Percentiles rank a stretch among this genome's conserved stretches.
phyloP scores from a whole-genome alignment of 2,329 filamentous ascomycete genomes.

The Curvularia hawaiiensis region DNA sequence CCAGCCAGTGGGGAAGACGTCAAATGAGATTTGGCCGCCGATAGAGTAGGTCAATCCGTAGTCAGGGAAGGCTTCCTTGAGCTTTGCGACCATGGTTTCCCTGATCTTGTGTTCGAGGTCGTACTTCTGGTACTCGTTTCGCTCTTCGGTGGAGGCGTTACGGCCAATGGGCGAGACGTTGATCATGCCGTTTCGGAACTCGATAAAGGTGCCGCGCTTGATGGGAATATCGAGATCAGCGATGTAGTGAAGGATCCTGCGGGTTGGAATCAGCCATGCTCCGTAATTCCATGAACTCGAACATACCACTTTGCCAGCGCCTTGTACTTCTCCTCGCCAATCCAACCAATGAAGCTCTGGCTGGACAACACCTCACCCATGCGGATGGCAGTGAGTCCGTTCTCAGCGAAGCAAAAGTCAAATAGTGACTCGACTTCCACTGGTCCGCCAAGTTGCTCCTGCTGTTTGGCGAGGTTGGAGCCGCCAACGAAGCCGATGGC shows the following conservation, averaged over 20 bases:
- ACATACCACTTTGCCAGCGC: slow-evolving; percentile 67
- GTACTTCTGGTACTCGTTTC: slow-evolving; percentile 80
- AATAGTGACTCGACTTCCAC: slow-evolving; percentile 81
- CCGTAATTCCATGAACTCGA: not conserved
- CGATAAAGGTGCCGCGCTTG: slow-evolving; percentile 83
- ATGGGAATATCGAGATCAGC: slow-evolving; percentile 83
- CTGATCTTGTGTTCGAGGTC: slow-evolving; percentile 80
- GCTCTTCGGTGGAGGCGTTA: slow-evolving; percentile 81
- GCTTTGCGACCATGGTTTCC: slow-evolving; percentile 72
- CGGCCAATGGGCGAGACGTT: slow-evolving; percentile 84
- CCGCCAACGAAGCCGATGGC: slow-evolving; percentile 93
- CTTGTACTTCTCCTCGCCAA: slow-evolving; percentile 88
- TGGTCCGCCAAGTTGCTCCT: slow-evolving; percentile 83
- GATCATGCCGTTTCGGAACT: slow-evolving; percentile 92
- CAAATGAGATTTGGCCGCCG: slow-evolving; percentile 96
- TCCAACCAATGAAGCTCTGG: slow-evolving; percentile 88
- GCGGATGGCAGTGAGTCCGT: slow-evolving; percentile 90
- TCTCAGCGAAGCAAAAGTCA: slow-evolving; percentile 98
- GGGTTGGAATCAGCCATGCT: not conserved
- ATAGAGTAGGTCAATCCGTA: slow-evolving; percentile 92
- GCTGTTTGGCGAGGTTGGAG: slow-evolving; percentile 89
- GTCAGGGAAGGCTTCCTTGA: slow-evolving; percentile 83
- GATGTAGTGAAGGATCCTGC: slow-evolving; percentile 73
- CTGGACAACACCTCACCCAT: slow-evolving; percentile 75
- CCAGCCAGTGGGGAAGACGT: slow-evolving; percentile 96